A percentile compares a stretch with the other conserved stretches of the same genome.
Conservation (phyloP, 2,329 filamentous ascomycete genomes). For the Clonostachys byssicola region DNA sequence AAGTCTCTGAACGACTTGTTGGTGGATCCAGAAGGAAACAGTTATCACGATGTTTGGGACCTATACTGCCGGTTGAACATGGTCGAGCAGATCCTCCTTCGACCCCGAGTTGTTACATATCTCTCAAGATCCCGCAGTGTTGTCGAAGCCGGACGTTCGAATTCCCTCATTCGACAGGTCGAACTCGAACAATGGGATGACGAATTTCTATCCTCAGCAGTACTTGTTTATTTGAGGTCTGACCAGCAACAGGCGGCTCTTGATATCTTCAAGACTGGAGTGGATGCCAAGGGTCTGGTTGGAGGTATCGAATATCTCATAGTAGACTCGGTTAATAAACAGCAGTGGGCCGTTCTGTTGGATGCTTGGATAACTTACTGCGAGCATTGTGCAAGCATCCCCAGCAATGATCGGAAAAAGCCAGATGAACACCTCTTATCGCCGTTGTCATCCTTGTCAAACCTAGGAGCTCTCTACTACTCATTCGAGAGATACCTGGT, state of each 20-base stretch:
- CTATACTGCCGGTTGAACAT: conserved; percentile 31
- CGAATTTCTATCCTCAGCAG: conserved; percentile 28
- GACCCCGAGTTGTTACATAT: conserved; percentile 28
- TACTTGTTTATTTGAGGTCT: conserved; percentile 35
- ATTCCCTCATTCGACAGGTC: conserved; percentile 35
- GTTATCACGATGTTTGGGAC: conserved; percentile 36
- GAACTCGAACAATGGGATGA: conserved; percentile 31
- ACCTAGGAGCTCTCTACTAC: conserved; percentile 22
- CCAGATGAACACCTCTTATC: conserved; percentile 13
- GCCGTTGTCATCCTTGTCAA: conserved; percentile 10
- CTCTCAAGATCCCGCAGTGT: conserved; percentile 36
- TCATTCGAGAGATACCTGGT: conserved; percentile 24
- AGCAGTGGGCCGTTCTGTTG: conserved; percentile 27
- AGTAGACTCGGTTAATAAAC: conserved; percentile 28
- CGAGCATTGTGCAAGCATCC: not conserved
- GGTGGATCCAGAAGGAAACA: conserved; percentile 11
- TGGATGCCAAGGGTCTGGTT: conserved; percentile 22
- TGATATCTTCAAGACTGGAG: conserved; percentile 28
- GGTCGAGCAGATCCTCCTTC: conserved; percentile 17
- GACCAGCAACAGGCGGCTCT: conserved; percentile 31
- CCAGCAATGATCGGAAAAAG: conserved; percentile 3
- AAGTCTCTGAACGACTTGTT: conserved; percentile 12
- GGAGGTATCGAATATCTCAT: conserved; percentile 39
- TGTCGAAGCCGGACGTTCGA: conserved; percentile 38
- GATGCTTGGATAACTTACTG: conserved; percentile 30